Conservation (phyloP, 2,329 filamentous ascomycete genomes). For the Aspergillus aculeatinus region DNA sequence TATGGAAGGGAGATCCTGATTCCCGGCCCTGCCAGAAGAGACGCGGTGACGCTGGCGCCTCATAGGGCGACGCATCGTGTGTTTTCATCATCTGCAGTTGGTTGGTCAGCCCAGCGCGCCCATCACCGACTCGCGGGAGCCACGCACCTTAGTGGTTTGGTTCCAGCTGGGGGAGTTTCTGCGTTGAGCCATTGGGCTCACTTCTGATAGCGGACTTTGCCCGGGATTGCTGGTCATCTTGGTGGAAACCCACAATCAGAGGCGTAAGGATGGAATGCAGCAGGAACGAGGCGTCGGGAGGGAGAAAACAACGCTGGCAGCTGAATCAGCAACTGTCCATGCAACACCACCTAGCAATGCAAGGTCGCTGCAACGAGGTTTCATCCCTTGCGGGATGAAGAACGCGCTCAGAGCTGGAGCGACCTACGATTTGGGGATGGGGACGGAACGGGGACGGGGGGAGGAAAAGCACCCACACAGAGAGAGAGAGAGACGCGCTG, state of each 20-base stretch:
- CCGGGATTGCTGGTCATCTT: conserved; percentile 60
- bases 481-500: conserved; percentile 19
- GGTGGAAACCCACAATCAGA: conserved; percentile 35
- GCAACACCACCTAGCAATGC: conserved; percentile 12
- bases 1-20: conserved; percentile 65
- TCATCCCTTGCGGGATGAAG: conserved; percentile 20
- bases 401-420: conserved; percentile 21
- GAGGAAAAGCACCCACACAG: neutral
- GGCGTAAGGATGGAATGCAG: conserved; percentile 13
- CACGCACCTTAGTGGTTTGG: conserved; percentile 66
- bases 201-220: conserved; percentile 81
- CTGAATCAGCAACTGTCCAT: conserved; percentile 18
- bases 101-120: conserved; percentile 19
- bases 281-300: conserved; percentile 15
- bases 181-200: conserved; percentile 79
- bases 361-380: conserved; percentile 4
- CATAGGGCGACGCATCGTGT: conserved; percentile 74
- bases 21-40: conserved; percentile 84
- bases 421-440: neutral
- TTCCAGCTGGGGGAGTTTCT: conserved; percentile 93
- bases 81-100: conserved; percentile 65
- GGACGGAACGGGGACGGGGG: no score
- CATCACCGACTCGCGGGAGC: neutral
- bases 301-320: conserved; percentile 16
- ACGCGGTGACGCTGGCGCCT: conserved; percentile 65